Conservation (phyloP, 768 basidiomycete genomes). For the Auricularia cornea region DNA sequence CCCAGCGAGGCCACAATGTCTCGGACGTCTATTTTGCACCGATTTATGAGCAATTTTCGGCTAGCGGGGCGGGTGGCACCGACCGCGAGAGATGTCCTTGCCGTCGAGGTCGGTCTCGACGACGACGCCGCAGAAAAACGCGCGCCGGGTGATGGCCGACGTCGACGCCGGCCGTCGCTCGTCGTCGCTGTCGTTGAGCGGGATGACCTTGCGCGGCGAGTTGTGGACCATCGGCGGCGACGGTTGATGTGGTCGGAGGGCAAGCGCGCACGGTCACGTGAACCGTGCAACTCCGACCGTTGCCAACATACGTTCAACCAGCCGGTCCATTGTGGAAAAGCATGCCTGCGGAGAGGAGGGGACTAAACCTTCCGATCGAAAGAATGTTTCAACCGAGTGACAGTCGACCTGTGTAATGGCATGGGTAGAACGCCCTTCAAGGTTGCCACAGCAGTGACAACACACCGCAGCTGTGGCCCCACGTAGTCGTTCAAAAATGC, state of each 20-base stretch:
- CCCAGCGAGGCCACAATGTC: constrained; percentile 73
- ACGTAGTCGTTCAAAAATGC: too few species aligned
- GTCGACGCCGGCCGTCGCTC: constrained; percentile 32
- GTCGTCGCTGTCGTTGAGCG: constrained; percentile 64
- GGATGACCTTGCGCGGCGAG: constrained; percentile 67
- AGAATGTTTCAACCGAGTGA: too few species aligned
- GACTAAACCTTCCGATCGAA: too few species aligned
- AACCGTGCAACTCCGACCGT: neutral
- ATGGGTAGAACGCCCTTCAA: too few species aligned
- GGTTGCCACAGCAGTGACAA: too few species aligned
- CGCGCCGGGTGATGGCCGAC: constrained; percentile 53
- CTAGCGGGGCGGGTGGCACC: constrained; percentile 8
- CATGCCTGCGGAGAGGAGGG: too few species aligned
- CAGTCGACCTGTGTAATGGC: too few species aligned
- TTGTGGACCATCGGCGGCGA: constrained; percentile 50
- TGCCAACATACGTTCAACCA: too few species aligned
- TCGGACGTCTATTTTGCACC: constrained; percentile 49
- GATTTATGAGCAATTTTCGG: constrained; percentile 7
- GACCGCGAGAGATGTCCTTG: constrained; percentile 59
- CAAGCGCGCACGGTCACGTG: neutral
- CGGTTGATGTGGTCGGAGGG: neutral
- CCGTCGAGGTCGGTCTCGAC: constrained; percentile 76
- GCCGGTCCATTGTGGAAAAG: too few species aligned
- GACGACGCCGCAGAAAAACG: constrained; percentile 84
- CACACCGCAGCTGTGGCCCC: too few species aligned